Conservation (phyloP, 495 filamentous ascomycete genomes). For the Xylaria palmicola region DNA sequence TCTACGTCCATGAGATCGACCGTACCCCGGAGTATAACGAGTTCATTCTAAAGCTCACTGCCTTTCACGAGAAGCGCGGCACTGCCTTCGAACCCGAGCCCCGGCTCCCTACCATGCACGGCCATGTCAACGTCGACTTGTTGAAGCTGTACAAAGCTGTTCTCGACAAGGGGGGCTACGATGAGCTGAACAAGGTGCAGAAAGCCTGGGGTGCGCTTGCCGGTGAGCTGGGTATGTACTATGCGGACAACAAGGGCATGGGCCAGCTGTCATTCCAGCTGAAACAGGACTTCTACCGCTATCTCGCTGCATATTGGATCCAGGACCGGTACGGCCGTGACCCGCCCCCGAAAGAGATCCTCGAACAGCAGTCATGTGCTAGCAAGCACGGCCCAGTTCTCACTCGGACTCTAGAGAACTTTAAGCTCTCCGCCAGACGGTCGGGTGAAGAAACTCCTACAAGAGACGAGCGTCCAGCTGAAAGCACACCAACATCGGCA, state of each 20-base stretch:
- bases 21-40: slow-evolving; percentile 63
- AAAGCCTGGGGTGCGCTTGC: slow-evolving; percentile 75
- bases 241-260: slow-evolving; percentile 57
- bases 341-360: slow-evolving; percentile 77
- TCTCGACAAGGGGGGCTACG: slow-evolving; percentile 71
- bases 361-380: slow-evolving; percentile 57
- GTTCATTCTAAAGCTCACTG: slow-evolving; percentile 64
- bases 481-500: slow-evolving; percentile 58
- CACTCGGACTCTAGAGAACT: slow-evolving; percentile 76
- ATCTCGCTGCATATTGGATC: slow-evolving; percentile 81
- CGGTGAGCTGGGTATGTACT: slow-evolving; percentile 58
- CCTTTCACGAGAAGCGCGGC: slow-evolving; percentile 69
- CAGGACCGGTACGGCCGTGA: slow-evolving; percentile 65
- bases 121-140: slow-evolving; percentile 67
- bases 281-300: slow-evolving; percentile 81
- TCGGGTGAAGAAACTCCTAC: slow-evolving; percentile 65
- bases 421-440: slow-evolving; percentile 44
- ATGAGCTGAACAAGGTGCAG: slow-evolving; percentile 75
- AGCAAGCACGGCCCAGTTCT: slow-evolving; percentile 69
- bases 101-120: slow-evolving; percentile 54
- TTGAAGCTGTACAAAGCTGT: slow-evolving; percentile 69
- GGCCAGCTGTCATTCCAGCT: slow-evolving; percentile 72
- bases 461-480: slow-evolving; percentile 55
- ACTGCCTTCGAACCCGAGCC: slow-evolving; percentile 72
- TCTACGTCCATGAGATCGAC: slow-evolving; percentile 38